Conservation (phyloP, 2,329 filamentous ascomycete species). For the Dryadomyces sulphureus region DNA sequence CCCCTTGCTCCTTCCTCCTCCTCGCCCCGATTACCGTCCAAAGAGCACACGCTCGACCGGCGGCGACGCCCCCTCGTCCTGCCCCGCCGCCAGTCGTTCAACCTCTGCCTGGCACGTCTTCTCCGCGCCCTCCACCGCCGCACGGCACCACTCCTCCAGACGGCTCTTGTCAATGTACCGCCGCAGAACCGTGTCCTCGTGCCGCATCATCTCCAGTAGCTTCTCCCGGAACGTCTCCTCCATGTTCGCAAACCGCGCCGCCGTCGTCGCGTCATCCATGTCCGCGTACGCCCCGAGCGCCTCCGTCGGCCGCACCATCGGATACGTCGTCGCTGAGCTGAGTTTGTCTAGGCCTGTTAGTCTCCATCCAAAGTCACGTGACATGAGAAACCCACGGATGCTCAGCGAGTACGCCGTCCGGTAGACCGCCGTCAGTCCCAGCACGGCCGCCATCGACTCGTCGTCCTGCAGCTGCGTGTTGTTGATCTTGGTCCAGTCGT, state of each 20-base stretch:
- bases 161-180: conserved; percentile 52
- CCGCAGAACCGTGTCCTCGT: conserved; percentile 54
- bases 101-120: conserved; percentile 14
- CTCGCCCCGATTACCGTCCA: too few relatives aligned
- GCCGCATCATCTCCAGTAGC: conserved; percentile 55
- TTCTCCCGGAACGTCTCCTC: conserved; percentile 50
- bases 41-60: not conserved
- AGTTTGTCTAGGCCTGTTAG: conserved; percentile 15
- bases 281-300: conserved; percentile 46
- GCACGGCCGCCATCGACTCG: conserved; percentile 43
- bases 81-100: conserved; percentile 8
- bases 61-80: not conserved
- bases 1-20: too few relatives aligned
- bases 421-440: conserved; percentile 54
- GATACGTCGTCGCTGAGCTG: conserved; percentile 20
- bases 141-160: conserved; percentile 49
- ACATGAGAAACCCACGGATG: conserved; percentile 36
- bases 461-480: conserved; percentile 64
- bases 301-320: conserved; percentile 35
- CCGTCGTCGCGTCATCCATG: conserved; percentile 33
- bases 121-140: conserved; percentile 14
- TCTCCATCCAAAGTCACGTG: conserved; percentile 16
- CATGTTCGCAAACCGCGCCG: conserved; percentile 35
- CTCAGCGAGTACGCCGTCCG: conserved; percentile 50
- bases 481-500: conserved; percentile 73